Evolutionary conservation across 2,329 filamentous ascomycete genomes (phyloP), one percentile per base, ranked within the genome.

Genomic region (Cryphonectria parasitica): DNA sequence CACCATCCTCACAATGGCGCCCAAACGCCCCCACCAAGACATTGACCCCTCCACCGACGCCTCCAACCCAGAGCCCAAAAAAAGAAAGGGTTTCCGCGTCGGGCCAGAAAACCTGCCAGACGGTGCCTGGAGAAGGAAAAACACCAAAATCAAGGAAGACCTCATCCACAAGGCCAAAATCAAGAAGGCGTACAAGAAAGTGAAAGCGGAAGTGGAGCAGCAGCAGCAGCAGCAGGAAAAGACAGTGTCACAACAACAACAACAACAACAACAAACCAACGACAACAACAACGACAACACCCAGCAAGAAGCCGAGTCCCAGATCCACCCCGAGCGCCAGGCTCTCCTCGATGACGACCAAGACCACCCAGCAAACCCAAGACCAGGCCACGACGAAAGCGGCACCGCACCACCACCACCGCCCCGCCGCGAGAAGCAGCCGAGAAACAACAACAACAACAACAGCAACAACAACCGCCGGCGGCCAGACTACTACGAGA

Each of bases 161-260:
- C 84, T 97, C 69, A 98, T 98, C 76, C 89, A 94, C 80, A 97
- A 96, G 80, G 94, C 95, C 72, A 97, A 98, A 81, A 86, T 97
- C 73, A 96, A 95, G 82, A 97, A 97, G 81, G 89, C 92, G 58
- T 98, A 97, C 79, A 92, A 92, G 73, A 98, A 97, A 81, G 84
- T 97, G 74, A 95, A 95, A 81, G 90, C 89, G 39, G 79, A 84
- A 66, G 79, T 82, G 71, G 74, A 79, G 61, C 72, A 75, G 43
- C 49, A 71, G 67, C 54, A 71, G 54, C 17, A 45, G 45, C 74
- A 79, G 64, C 72, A 75, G 41, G 71, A 76, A 45, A 73, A 72
- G 36, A 34, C 31, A 7, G 34, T 17, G 64, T 71, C 45, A 60
- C 71, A 74, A 39, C 36, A 39, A 39, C 36, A 39, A 22, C 41